Evolutionary conservation across 129 eudicot genomes (phyloP).

Genomic region (Glebionis coronaria): DNA sequence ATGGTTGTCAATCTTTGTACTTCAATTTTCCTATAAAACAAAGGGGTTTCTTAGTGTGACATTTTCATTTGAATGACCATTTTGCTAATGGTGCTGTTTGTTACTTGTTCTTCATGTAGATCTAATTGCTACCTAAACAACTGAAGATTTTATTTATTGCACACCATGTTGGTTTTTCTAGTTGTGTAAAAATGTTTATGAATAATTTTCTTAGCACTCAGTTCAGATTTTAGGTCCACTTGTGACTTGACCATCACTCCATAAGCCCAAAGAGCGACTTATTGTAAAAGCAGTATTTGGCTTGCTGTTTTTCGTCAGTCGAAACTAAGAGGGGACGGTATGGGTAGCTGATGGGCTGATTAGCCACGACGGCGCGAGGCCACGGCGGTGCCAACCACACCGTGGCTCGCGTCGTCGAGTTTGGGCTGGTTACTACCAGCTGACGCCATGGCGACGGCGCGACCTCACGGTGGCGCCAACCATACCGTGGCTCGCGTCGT

Average conservation of each 20-base stretch:
- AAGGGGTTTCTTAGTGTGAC: slow-evolving; percentile 5
- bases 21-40: neutral
- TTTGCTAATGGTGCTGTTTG: neutral
- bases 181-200: neutral
- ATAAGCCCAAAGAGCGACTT: slow-evolving; percentile 50
- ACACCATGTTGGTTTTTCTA: neutral
- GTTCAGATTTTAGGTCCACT: slow-evolving; percentile 66
- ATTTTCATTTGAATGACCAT: neutral
- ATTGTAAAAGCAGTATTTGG: slow-evolving; percentile 64
- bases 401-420: too few relatives aligned
- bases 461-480: too few relatives aligned
- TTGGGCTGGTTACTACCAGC: too few relatives aligned
- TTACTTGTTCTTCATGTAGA: neutral
- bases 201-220: slow-evolving; percentile 35
- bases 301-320: too few relatives aligned
- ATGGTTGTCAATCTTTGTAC: slow-evolving; percentile 22
- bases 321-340: too few relatives aligned
- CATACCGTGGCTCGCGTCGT: too few relatives aligned
- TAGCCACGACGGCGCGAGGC: too few relatives aligned
- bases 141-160: neutral
- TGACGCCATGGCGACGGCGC: too few relatives aligned
- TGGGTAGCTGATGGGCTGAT: too few relatives aligned
- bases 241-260: too few relatives aligned
- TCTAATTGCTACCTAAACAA: too few relatives aligned
- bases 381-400: too few relatives aligned